These are phyloP conservation scores for Heritiera littoralis DNA, from an alignment of 345 rosid genomes.

Conservation along the genomic window DNA sequence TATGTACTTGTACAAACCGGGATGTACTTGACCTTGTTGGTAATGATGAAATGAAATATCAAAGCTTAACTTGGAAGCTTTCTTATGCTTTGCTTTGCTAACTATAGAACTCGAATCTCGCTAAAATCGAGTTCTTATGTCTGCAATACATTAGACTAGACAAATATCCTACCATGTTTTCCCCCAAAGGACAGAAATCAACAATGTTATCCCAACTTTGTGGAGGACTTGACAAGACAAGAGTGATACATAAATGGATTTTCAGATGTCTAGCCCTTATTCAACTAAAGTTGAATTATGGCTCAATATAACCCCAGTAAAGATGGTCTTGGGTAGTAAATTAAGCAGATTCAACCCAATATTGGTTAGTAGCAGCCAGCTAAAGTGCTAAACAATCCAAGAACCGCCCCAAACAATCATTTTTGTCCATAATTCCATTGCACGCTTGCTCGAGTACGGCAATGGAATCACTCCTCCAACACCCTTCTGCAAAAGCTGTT, in stretches of 20 bases:
- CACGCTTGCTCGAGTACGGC: not conserved
- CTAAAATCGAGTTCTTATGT: no score
- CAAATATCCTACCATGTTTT: no score
- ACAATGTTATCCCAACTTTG: no score
- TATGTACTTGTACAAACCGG: no score
- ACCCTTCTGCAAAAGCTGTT: slow-evolving; percentile 31
- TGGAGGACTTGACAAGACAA: not conserved
- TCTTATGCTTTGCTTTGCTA: no score
- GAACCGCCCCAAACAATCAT: not conserved
- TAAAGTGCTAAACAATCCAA: not conserved
- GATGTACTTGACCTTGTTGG: no score
- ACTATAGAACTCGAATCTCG: no score
- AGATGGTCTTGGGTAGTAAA: no score
- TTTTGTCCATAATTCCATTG: not conserved
- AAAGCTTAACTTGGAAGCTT: no score
- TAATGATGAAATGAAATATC: no score
- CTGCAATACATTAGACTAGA: no score
- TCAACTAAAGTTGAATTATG: not conserved
- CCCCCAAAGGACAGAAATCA: no score
- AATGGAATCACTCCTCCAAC: slow-evolving; percentile 54
- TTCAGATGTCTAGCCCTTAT: not conserved
- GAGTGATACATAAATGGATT: not conserved
- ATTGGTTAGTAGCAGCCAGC: not conserved
- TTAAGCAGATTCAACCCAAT: not conserved
- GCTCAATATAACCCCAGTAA: not conserved